Evolutionary conservation across 2,329 filamentous ascomycete genomes (phyloP).

Genomic region (Xylariales sp.): DNA sequence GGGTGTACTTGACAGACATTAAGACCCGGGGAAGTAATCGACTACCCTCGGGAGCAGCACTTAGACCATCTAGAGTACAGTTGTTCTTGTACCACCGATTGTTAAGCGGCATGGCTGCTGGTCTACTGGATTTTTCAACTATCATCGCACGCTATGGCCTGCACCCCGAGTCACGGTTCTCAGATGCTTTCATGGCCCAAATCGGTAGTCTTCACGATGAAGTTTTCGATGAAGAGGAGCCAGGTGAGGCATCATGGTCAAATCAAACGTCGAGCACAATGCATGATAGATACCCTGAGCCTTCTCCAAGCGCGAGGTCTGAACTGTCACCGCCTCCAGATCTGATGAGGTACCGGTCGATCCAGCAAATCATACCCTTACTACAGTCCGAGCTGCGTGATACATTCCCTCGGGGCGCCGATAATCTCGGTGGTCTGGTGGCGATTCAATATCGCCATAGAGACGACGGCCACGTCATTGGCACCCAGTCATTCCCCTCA

Average conservation of each 20-base stretch:
- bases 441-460: conserved; percentile 51
- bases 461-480: conserved; percentile 46
- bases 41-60: conserved; percentile 59
- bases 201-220: conserved; percentile 65
- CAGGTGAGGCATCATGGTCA: conserved; percentile 32
- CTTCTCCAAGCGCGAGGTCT: conserved; percentile 9
- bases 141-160: conserved; percentile 71
- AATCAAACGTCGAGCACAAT: no score
- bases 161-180: conserved; percentile 62
- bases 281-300: conserved; percentile 16
- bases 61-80: conserved; percentile 77
- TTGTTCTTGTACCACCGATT: conserved; percentile 86
- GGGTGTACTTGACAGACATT: conserved; percentile 76
- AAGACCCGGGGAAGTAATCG: conserved; percentile 72
- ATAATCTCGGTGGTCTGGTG: conserved; percentile 45
- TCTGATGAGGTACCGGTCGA: conserved; percentile 41
- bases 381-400: conserved; percentile 40
- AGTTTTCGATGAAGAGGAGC: conserved; percentile 48
- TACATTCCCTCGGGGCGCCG: conserved; percentile 49
- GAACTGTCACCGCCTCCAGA: conserved; percentile 23
- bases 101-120: conserved; percentile 69
- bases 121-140: conserved; percentile 61
- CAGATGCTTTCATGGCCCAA: conserved; percentile 73
- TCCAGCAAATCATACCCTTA: conserved; percentile 42
- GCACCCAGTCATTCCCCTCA: conserved; percentile 60